Evolutionary conservation across 2,329 filamentous ascomycete species (phyloP).

Genomic region (Truncatella angustata): DNA sequence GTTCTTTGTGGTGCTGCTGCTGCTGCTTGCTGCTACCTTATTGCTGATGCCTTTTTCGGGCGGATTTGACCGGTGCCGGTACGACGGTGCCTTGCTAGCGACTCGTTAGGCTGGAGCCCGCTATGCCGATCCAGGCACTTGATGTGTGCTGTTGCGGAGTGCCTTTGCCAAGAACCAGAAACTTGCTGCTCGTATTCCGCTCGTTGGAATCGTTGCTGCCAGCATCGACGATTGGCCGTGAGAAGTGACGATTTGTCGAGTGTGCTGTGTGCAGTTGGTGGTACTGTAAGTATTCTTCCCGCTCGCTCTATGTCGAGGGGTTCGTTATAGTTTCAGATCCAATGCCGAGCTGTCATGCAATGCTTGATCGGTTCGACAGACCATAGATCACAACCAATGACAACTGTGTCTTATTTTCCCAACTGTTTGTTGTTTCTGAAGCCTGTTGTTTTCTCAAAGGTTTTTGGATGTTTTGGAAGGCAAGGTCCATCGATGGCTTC

Average conservation of each 20-base stretch:
- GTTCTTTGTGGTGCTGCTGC: not conserved
- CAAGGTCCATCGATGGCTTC: not conserved
- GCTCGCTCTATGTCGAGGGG: not conserved
- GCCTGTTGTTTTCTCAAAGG: too few relatives aligned
- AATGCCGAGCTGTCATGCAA: not conserved
- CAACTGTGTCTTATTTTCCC: not conserved
- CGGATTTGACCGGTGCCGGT: not conserved
- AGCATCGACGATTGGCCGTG: too few relatives aligned
- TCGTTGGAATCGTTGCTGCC: not conserved
- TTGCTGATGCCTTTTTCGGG: not conserved
- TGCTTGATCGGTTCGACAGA: not conserved
- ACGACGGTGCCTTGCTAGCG: not conserved
- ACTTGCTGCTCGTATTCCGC: not conserved
- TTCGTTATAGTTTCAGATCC: not conserved
- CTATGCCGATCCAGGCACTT: slow-evolving; percentile 8
- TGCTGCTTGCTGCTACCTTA: not conserved
- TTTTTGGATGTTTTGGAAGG: too few relatives aligned
- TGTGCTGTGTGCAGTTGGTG: too few relatives aligned
- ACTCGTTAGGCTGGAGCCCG: not conserved
- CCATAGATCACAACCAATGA: not conserved
- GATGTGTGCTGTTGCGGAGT: not conserved
- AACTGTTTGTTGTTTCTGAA: not conserved
- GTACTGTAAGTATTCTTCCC: too few relatives aligned
- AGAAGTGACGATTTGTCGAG: too few relatives aligned
- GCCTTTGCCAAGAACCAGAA: not conserved